Base-by-base conservation (phyloP, 2,329 filamentous ascomycete species). In the Microsporum canis region DNA sequence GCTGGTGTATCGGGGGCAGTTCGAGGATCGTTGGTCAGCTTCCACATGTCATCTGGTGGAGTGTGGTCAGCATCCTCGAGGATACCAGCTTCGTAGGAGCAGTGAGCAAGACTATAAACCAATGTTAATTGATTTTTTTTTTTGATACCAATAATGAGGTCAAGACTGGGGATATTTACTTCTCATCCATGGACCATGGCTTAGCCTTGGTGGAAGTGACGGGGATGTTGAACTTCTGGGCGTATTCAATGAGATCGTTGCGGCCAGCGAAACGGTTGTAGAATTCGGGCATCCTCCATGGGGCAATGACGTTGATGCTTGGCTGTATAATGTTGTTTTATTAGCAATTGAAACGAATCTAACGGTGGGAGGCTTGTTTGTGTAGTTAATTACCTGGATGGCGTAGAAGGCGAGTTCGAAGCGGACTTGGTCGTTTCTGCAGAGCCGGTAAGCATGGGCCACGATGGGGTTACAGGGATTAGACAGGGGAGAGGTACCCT, bases 31-130 rank as follows among this genome's bases (percentile, higher is more conserved):
- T 68, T 70, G n/a, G 80, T 82, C 68, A 86, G 79, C 69, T 84
- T 91, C 89, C 89, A 92, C 84, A 92, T 88, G 72, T 91, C 87
- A 67, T 82, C 79, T 60, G 88, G 88, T 41, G 88, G 83, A 62
- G 85, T 84, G 68, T 81, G 77, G 71, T 75, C 67, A 62, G 83
- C 82, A 67, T 84, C 74, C 67, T 77, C 75, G 58, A 76, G 66
- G 58, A 75, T 86, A 71, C 88, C 88, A 58, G 86, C 86, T 79
- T 95, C 89, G 74, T 94, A 95, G 63, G 70, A 74, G 72, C 75
- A 77, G 68, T 92, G 88, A 61, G 85, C 87, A 68, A 89, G 66
- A 69, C 75, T 76, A 66, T 29, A 33, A 27, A 23, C 33, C 5
- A 3, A 27, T 1, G 33, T 65, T 41, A 65, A 59, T 45, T 33